phyloP scores from a whole-genome alignment of 2,329 filamentous ascomycete species.

The Ascosphaera acerosa region DNA sequence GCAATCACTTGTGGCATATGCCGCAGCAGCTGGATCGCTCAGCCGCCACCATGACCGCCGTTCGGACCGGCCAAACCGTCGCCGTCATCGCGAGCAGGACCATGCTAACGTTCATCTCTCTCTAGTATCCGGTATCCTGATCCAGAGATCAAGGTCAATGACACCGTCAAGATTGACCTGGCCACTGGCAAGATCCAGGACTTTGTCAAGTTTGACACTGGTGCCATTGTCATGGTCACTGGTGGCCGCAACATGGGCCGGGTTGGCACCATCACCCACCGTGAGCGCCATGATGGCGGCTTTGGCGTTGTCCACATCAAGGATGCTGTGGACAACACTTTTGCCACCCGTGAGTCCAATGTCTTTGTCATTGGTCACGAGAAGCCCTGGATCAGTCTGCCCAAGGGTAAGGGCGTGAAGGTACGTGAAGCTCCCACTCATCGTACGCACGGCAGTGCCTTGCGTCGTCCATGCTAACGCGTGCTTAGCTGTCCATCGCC shows the following conservation, averaged over 20 bases:
- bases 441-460: not conserved
- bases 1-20: too few species aligned
- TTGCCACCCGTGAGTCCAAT: conserved; percentile 98
- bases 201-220: conserved; percentile 97
- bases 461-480: too few species aligned
- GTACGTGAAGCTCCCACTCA: conserved; percentile 13
- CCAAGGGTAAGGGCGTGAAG: conserved; percentile 99
- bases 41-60: too few species aligned
- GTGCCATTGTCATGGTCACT: conserved; percentile 92
- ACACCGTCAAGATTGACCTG: conserved; percentile 98
- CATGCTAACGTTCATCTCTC: conserved; percentile 3
- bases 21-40: too few species aligned
- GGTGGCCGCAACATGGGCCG: conserved; percentile 99
- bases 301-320: conserved; percentile 99
- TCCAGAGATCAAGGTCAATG: conserved; percentile 97
- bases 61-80: too few species aligned
- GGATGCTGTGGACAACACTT: conserved; percentile 99
- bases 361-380: conserved; percentile 97
- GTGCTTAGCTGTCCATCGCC: conserved; percentile 60
- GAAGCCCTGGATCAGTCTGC: conserved; percentile 98
- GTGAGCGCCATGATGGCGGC: conserved; percentile 98
- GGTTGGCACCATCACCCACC: conserved; percentile 99
- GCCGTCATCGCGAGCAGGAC: too few species aligned
- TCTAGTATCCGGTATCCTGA: conserved; percentile 96
- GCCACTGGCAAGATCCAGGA: conserved; percentile 93